These are phyloP conservation scores for Pouteria campechiana DNA, from an alignment of 179 eudicot species.

Conservation along the genomic window DNA sequence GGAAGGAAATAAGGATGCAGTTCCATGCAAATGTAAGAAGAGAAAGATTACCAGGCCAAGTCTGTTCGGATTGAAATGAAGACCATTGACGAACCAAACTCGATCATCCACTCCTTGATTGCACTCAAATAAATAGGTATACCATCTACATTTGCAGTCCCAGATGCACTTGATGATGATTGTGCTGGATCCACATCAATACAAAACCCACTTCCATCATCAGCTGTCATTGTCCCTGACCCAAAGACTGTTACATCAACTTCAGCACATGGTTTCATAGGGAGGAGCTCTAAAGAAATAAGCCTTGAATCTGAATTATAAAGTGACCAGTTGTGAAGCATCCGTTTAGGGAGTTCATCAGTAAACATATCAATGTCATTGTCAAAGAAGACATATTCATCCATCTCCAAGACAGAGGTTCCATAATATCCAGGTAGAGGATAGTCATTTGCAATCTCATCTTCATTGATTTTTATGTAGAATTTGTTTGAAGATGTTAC, in stretches of 20 bases:
- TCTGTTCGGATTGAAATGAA: conserved; percentile 89
- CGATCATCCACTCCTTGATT: conserved; percentile 95
- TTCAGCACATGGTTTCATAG: conserved; percentile 95
- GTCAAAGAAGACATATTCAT: conserved; percentile 74
- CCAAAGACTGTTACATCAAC: conserved; percentile 87
- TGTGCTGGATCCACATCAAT: conserved; percentile 45
- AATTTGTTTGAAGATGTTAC: conserved; percentile 45
- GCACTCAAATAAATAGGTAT: conserved; percentile 85
- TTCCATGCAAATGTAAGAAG: conserved; percentile 8
- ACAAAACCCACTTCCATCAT: conserved; percentile 86
- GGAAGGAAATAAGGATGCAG: too few relatives aligned
- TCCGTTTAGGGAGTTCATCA: conserved; percentile 73
- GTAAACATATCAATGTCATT: conserved; percentile 37
- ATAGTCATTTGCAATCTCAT: conserved; percentile 91
- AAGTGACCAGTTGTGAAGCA: conserved; percentile 96
- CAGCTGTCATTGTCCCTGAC: conserved; percentile 75
- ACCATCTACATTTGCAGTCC: conserved; percentile 37
- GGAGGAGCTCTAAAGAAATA: conserved; percentile 84
- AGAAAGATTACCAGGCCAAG: conserved; percentile 63
- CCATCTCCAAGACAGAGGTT: conserved; percentile 60
- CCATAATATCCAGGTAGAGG: conserved; percentile 88
- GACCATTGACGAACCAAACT: conserved; percentile 87
- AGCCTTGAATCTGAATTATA: conserved; percentile 88
- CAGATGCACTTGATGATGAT: conserved; percentile 51
- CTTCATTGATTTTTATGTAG: conserved; percentile 90